Evolutionary conservation across 768 basidiomycete species (phyloP).

Genomic region (Amanita muscaria): DNA sequence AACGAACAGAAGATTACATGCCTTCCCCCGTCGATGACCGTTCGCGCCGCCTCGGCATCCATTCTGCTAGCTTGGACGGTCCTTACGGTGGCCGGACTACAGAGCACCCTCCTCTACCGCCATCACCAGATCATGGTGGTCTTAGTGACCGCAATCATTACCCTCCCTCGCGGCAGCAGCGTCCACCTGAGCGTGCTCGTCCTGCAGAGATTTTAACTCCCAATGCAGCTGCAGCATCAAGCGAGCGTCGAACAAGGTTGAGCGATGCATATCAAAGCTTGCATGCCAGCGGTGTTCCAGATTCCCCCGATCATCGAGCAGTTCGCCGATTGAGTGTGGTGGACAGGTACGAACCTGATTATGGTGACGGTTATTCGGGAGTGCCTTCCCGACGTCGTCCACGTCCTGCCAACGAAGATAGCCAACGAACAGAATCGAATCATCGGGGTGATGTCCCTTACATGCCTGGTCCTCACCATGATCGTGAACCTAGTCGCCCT

Average conservation of each 20-base stretch:
- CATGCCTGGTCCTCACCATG: neutral
- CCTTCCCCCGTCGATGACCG: too few species aligned
- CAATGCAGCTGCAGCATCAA: neutral
- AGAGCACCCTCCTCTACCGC: conserved; percentile 2
- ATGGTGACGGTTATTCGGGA: neutral
- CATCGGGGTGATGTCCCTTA: neutral
- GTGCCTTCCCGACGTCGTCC: neutral
- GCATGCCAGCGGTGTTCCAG: neutral
- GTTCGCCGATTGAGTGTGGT: neutral
- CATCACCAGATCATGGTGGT: conserved; percentile 19
- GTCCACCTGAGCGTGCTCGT: conserved; percentile 1
- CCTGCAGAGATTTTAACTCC: neutral
- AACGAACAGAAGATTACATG: too few species aligned
- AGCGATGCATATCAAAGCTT: neutral
- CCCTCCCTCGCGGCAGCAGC: neutral
- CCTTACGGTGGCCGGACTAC: neutral
- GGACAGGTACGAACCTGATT: conserved; percentile 1
- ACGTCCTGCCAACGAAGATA: neutral
- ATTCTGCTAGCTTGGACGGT: too few species aligned
- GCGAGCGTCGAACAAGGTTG: conserved; percentile 5
- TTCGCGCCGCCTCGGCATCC: too few species aligned
- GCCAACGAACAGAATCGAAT: neutral
- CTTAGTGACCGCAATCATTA: neutral
- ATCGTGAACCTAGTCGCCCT: neutral
- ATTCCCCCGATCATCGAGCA: neutral